Percentiles rank a stretch among this genome's conserved stretches.
Conservation (phyloP, 1,139 yeast genomes). For the Martiniozyma asiatica region DNA sequence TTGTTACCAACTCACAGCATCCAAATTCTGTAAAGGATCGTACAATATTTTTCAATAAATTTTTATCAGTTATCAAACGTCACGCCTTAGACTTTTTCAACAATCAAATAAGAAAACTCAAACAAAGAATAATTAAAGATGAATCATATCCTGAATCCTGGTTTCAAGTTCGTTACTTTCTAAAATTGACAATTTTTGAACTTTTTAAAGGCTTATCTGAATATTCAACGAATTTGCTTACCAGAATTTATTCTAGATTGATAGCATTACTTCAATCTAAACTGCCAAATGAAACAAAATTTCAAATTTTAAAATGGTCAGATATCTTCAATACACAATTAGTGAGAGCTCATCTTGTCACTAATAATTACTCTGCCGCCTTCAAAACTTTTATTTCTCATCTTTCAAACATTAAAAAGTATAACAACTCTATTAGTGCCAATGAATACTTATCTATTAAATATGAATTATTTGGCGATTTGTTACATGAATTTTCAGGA, state of each 20-base stretch:
- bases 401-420: conserved; percentile 55
- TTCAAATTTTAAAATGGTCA: conserved; percentile 32
- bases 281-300: background rate
- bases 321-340: conserved; percentile 57
- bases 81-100: conserved; percentile 32
- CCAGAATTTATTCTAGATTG: conserved; percentile 33
- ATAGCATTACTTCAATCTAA: background rate
- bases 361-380: conserved; percentile 48
- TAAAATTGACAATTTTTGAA: conserved; percentile 36
- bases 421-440: conserved; percentile 26
- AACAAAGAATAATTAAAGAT: conserved; percentile 20
- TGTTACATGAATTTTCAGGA: too few species aligned
- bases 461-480: conserved; percentile 28
- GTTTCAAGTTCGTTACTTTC: conserved; percentile 38
- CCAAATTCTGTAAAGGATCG: conserved; percentile 8
- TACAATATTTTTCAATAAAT: conserved; percentile 6
- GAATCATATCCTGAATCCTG: conserved; percentile 13
- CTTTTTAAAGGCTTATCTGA: conserved; percentile 37
- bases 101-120: conserved; percentile 25
- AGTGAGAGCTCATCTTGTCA: conserved; percentile 47
- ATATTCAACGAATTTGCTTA: conserved; percentile 33
- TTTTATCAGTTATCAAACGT: conserved; percentile 23
- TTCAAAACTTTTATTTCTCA: conserved; percentile 47
- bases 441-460: conserved; percentile 30
- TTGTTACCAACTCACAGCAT: conserved; percentile 6